phyloP scores from a whole-genome alignment of 2,329 filamentous ascomycete genomes.

The Aspergillus brunneoviolaceus region DNA sequence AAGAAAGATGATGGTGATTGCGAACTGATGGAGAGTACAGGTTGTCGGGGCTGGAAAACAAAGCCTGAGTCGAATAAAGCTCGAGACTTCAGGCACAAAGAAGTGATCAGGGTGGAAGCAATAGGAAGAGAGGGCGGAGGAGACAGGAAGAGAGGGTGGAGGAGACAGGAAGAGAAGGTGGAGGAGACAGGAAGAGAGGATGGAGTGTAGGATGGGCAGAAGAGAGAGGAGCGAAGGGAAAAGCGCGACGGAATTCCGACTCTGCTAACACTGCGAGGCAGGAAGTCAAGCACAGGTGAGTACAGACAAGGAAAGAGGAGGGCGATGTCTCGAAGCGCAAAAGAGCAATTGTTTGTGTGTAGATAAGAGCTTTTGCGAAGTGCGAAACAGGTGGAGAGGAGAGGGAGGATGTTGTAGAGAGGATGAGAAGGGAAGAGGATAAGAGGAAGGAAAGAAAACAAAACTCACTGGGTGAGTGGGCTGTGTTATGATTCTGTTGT shows the following conservation, averaged over 20 bases:
- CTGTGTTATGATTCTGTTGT: slow-evolving; percentile 5
- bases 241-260: neutral
- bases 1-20: too few species aligned
- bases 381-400: neutral
- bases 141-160: neutral
- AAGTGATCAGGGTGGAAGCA: neutral
- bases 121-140: neutral
- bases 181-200: neutral
- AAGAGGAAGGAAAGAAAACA: slow-evolving; percentile 6
- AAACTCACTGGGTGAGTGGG: neutral
- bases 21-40: neutral
- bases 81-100: too few species aligned
- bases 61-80: neutral
- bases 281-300: neutral
- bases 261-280: neutral
- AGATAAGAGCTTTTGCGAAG: neutral
- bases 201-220: too few species aligned
- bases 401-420: slow-evolving; percentile 9
- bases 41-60: neutral
- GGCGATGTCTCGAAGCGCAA: neutral
- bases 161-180: neutral
- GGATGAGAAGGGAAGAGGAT: slow-evolving; percentile 4
- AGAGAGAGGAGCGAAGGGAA: neutral
- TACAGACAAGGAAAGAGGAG: neutral
- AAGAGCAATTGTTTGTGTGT: neutral